These are phyloP conservation scores for Trametes meyenii DNA, from an alignment of 768 basidiomycete genomes.

Conservation along the genomic window DNA sequence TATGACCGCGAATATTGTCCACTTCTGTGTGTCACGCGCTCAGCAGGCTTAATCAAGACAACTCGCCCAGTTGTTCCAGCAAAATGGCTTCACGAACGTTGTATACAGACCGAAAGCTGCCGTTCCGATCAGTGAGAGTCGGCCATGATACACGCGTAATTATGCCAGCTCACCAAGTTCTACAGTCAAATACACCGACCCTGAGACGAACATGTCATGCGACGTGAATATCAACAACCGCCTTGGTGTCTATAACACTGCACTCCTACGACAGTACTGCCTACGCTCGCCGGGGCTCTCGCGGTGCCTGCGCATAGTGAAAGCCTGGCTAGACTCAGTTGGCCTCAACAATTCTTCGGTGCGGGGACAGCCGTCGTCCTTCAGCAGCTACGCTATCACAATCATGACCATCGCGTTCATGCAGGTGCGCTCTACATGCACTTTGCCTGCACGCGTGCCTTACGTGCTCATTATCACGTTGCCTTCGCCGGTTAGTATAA, in stretches of 20 bases:
- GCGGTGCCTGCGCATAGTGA: conserved; percentile 50
- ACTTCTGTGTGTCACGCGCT: no score
- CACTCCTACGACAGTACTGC: conserved; percentile 55
- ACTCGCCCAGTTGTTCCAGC: conserved; percentile 35
- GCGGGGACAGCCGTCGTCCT: conserved; percentile 36
- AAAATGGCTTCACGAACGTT: conserved; percentile 39
- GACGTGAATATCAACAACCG: conserved; percentile 69
- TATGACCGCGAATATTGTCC: conserved; percentile 11
- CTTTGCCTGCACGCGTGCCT: neutral
- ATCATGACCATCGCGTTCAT: conserved; percentile 64
- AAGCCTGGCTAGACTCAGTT: conserved; percentile 60
- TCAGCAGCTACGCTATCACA: conserved; percentile 64
- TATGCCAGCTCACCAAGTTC: neutral
- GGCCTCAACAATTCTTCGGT: conserved; percentile 51
- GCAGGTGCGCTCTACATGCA: conserved; percentile 45
- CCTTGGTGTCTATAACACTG: conserved; percentile 55
- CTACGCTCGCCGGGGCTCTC: conserved; percentile 46
- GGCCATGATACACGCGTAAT: neutral
- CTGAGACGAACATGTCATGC: conserved; percentile 42
- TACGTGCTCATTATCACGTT: neutral
- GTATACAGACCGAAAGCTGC: conserved; percentile 31
- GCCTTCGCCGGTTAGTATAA: conserved; percentile 37
- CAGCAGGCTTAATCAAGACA: conserved; percentile 20
- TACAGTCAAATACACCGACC: conserved; percentile 56
- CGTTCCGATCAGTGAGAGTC: conserved; percentile 40